Evolutionary conservation across 73 alveolate species (phyloP), one percentile per base, ranked within the genome.

Genomic region (Symbiodinium pilosum): DNA sequence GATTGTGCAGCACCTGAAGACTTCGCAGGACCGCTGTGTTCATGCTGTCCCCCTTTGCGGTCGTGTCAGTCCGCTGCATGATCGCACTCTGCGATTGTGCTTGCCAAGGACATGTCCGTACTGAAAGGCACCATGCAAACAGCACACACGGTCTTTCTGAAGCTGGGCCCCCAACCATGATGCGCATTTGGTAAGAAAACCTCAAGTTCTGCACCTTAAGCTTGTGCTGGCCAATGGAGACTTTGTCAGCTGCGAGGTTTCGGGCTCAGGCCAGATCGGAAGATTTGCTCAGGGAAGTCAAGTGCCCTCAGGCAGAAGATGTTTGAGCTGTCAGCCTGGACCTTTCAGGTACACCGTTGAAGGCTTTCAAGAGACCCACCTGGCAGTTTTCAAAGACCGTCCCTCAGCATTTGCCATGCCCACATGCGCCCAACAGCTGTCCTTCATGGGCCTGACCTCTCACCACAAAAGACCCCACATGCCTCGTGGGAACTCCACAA

Each of bases 1-100:
- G 94, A 93, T 93, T 81, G 93, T 93, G 40, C 93, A 93, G 99
- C 99, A 93, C 91, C 54, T 93, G 83, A 56, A 83, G 77, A 43
- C 92, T 2, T 92, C 98, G 41, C 98, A 92, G 98, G 98, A 43
- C 43, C 24, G 2, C 7, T n/a, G n/a, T n/a, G n/a, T n/a, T n/a
- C n/a, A n/a, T n/a, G n/a, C n/a, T n/a, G n/a, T n/a, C n/a, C n/a
- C n/a, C n/a, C n/a, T n/a, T n/a, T n/a, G n/a, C n/a, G n/a, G n/a
- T n/a, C n/a, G n/a, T n/a, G n/a, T n/a, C n/a, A n/a, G n/a, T n/a
- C n/a, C n/a, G n/a, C n/a, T n/a, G n/a, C n/a, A n/a, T n/a, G n/a
- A n/a, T n/a, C n/a, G 73, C 73, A 5, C 28, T 5, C 73, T 54
- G 20, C 73, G 73, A 54, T 54, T 54, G 73, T 5, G 39, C 59